Conservation (phyloP, 2,329 filamentous ascomycete genomes). For the Curvularia lunata region DNA sequence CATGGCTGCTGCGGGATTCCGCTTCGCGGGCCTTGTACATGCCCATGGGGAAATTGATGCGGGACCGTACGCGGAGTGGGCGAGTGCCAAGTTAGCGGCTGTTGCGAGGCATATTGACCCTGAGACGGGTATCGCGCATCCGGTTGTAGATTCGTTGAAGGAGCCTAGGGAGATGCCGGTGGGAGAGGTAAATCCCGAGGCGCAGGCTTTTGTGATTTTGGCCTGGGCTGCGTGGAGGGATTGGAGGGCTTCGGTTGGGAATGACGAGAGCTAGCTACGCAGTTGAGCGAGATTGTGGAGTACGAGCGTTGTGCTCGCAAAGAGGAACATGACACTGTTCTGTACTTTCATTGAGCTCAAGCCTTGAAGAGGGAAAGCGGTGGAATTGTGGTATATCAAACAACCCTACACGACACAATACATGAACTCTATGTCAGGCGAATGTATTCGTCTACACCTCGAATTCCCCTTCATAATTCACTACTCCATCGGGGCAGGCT, state of each 20-base stretch:
- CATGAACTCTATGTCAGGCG: not conserved
- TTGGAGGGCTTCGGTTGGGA: too few species aligned
- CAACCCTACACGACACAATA: not conserved
- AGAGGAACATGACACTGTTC: not conserved
- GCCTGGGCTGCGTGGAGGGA: conserved; percentile 54
- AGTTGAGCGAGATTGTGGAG: too few species aligned
- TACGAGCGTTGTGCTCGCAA: too few species aligned
- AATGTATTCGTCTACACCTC: not conserved
- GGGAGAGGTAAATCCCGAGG: conserved; percentile 49
- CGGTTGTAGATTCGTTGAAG: conserved; percentile 53
- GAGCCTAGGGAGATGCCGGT: conserved; percentile 41
- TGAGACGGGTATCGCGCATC: conserved; percentile 48
- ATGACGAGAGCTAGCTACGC: too few species aligned
- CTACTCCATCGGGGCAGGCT: too few species aligned
- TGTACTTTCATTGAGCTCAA: not conserved
- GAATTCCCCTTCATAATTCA: too few species aligned
- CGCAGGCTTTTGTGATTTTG: conserved; percentile 54
- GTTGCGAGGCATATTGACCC: conserved; percentile 47
- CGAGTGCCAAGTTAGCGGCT: conserved; percentile 49
- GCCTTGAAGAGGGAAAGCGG: not conserved
- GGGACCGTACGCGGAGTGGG: conserved; percentile 51
- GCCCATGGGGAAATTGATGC: conserved; percentile 26
- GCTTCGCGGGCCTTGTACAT: conserved; percentile 48
- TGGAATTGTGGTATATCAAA: not conserved
- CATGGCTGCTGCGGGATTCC: conserved; percentile 54